Percentiles rank a stretch among this genome's conserved stretches.
Conservation (phyloP, 495 filamentous ascomycete genomes). For the Aspergillus taichungensis region DNA sequence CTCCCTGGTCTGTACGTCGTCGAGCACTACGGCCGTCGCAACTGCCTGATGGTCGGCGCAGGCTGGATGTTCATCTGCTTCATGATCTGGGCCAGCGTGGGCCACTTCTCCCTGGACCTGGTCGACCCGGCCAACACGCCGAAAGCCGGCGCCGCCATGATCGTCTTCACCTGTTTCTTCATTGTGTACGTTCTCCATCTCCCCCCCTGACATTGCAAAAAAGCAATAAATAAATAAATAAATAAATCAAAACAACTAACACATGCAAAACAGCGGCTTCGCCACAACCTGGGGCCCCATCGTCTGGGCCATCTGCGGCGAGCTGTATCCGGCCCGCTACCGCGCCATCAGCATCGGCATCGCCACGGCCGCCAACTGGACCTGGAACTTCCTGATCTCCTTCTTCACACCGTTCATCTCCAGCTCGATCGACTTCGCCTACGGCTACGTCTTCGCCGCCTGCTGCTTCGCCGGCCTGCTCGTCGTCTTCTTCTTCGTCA, state of each 20-base stretch:
- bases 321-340: conserved; percentile 74
- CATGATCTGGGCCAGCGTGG: conserved; percentile 66
- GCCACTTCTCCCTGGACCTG: conserved; percentile 49
- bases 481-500: conserved; percentile 71
- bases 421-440: conserved; percentile 57
- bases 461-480: conserved; percentile 57
- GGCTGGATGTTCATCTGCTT: conserved; percentile 65
- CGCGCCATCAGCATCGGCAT: conserved; percentile 67
- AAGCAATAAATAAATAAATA: too few species aligned
- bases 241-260: background rate
- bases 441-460: conserved; percentile 72
- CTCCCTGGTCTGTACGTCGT: conserved; percentile 67
- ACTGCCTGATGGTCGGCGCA: conserved; percentile 55
- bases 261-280: conserved; percentile 20
- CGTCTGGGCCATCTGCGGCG: conserved; percentile 70
- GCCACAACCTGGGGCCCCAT: conserved; percentile 76
- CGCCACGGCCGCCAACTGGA: conserved; percentile 78
- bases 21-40: conserved; percentile 60
- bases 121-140: conserved; percentile 41
- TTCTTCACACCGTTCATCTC: conserved; percentile 79
- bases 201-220: too few species aligned
- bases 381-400: conserved; percentile 80
- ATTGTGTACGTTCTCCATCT: conserved; percentile 26
- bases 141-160: conserved; percentile 60
- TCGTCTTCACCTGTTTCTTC: conserved; percentile 70